Evolutionary conservation across 2,329 filamentous ascomycete species (phyloP).

Genomic region (Dothideomycetes sp.): DNA sequence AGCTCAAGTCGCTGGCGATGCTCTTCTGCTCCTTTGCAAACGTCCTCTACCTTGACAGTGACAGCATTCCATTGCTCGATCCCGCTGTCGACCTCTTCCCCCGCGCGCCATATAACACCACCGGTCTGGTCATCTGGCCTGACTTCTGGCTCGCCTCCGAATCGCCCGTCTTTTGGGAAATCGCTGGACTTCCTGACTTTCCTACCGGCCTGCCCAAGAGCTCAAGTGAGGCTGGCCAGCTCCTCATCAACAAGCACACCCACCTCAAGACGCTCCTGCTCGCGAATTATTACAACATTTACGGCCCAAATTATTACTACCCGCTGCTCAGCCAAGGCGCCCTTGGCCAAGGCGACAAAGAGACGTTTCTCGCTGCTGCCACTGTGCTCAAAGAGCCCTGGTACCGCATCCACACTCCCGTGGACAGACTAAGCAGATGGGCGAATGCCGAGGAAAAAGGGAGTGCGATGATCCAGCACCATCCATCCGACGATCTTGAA

Average conservation of each 20-base stretch:
- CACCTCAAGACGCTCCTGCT: conserved; percentile 33
- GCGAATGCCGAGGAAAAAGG: conserved; percentile 7
- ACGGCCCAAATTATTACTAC: conserved; percentile 35
- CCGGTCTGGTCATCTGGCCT: conserved; percentile 34
- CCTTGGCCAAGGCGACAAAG: conserved; percentile 39
- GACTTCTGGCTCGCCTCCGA: conserved; percentile 34
- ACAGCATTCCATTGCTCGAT: conserved; percentile 32
- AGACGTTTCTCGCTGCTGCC: conserved; percentile 38
- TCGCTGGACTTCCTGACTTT: conserved; percentile 20
- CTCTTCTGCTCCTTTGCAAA: conserved; percentile 39
- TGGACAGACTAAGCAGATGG: conserved; percentile 7
- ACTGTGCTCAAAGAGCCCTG: conserved; percentile 26
- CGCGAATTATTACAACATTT: conserved; percentile 38
- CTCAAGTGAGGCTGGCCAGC: conserved; percentile 33
- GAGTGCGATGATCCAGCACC: conserved; percentile 11
- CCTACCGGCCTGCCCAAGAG: conserved; percentile 24
- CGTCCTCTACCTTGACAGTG: conserved; percentile 38
- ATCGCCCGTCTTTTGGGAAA: conserved; percentile 27
- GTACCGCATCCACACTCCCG: conserved; percentile 26
- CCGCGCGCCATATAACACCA: conserved; percentile 29
- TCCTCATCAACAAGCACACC: conserved; percentile 33
- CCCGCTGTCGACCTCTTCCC: conserved; percentile 30
- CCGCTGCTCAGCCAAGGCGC: conserved; percentile 35
- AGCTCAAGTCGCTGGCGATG: conserved; percentile 38
- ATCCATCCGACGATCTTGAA: conserved; percentile 4